Percentiles rank a stretch among this genome's conserved stretches.
phyloP scores from a whole-genome alignment of 2,329 filamentous ascomycete species.

The Apiospora kogelbergensis region DNA sequence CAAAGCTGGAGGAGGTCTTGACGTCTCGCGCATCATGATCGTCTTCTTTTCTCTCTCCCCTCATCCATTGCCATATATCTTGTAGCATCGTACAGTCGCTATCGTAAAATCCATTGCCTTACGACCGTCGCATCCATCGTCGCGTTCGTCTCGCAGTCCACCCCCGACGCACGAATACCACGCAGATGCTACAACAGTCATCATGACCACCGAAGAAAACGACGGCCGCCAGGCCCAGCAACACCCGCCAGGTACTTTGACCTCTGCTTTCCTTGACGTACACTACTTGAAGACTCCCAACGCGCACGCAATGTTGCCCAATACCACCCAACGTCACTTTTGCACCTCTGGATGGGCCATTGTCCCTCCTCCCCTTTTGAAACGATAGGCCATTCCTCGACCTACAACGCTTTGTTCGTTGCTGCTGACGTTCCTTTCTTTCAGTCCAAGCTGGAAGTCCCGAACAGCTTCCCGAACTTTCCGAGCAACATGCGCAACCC shows the following conservation, averaged over 20 bases:
- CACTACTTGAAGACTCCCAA: background rate
- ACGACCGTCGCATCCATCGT: background rate
- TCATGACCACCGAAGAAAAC: background rate
- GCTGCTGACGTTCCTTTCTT: conserved; percentile 12
- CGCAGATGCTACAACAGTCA: conserved; percentile 4
- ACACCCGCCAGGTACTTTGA: background rate
- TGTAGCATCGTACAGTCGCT: background rate
- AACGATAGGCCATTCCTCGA: background rate
- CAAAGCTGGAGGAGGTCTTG: conserved; percentile 6
- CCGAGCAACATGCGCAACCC: conserved; percentile 11
- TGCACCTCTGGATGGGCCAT: background rate
- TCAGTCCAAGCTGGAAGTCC: conserved; percentile 10
- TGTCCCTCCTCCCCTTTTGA: background rate
- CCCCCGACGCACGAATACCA: background rate
- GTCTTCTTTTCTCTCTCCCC: conserved; percentile 7
- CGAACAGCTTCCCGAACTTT: conserved; percentile 9
- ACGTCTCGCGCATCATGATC: conserved; percentile 8
- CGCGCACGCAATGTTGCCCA: background rate
- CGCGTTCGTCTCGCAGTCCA: background rate
- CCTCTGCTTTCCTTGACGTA: background rate
- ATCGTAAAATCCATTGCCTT: background rate
- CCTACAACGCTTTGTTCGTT: conserved; percentile 11
- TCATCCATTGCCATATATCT: background rate
- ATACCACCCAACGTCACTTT: background rate
- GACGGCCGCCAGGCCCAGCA: conserved; percentile 8